Percentiles rank a stretch among this genome's conserved stretches.
Conservation (phyloP, 2,329 filamentous ascomycete genomes). For the Botryotinia narcissicola region DNA sequence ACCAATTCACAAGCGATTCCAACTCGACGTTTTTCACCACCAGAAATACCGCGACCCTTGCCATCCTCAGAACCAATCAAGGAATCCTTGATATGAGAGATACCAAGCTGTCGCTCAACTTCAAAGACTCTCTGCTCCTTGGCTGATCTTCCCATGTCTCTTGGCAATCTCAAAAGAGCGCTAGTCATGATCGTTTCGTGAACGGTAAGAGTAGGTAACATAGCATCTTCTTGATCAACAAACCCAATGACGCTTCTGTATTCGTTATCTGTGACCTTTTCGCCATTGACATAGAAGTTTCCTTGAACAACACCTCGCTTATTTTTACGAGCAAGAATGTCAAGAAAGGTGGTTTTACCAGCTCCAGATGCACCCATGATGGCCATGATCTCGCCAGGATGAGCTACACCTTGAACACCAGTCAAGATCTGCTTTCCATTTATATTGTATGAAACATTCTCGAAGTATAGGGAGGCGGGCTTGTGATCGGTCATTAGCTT, state of each 20-base stretch:
- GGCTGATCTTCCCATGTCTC: conserved; percentile 80
- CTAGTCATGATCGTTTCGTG: conserved; percentile 97
- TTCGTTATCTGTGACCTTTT: conserved; percentile 78
- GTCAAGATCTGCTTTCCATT: conserved; percentile 85
- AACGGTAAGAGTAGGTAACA: conserved; percentile 92
- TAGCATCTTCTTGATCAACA: conserved; percentile 96
- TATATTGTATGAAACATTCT: conserved; percentile 80
- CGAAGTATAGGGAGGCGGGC: conserved; percentile 82
- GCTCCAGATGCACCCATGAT: conserved; percentile 99
- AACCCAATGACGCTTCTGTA: conserved; percentile 94
- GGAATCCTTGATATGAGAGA: conserved; percentile 90
- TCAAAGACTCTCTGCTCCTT: conserved; percentile 91
- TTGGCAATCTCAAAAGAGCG: conserved; percentile 84
- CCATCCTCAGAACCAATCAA: conserved; percentile 95
- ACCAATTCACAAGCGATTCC: conserved; percentile 97
- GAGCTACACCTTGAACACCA: conserved; percentile 79
- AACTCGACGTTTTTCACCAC: conserved; percentile 92
- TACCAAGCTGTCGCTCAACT: conserved; percentile 93
- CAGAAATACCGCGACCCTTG: conserved; percentile 90
- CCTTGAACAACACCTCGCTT: conserved; percentile 79
- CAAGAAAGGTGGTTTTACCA: conserved; percentile 94
- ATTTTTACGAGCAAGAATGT: conserved; percentile 95
- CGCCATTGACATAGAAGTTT: conserved; percentile 89
- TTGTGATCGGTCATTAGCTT: conserved; percentile 91
- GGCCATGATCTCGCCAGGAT: conserved; percentile 90